Evolutionary conservation across 257 asterid species (phyloP), one percentile per base, ranked within the genome.

Genomic region (Forsythia viridissima): DNA sequence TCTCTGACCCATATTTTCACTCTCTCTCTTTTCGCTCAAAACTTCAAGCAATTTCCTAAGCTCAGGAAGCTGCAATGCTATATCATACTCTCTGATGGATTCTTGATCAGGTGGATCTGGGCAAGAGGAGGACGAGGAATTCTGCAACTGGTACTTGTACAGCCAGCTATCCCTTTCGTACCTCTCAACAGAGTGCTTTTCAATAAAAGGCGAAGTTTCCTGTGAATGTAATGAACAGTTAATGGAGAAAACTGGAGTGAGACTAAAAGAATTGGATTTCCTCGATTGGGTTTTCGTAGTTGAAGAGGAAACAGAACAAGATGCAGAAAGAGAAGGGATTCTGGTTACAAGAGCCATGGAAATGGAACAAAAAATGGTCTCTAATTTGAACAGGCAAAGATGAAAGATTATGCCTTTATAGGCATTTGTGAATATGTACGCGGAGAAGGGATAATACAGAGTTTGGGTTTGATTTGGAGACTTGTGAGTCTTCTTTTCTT

Each of bases 121-220:
- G 80, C 87, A 89, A 55, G 83, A 88, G 3, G 87, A 80, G 24
- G 86, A 79, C n/a, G 86, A 81, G 82, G 30, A 34, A 2, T 43
- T 37, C 88, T 78, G 90, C 79, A 80, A 81, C 70, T 90, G 88
- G 80, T 67, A 75, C 79, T 88, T 86, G 99, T 93, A 92, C 70
- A 90, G 68, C 98, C 98, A 96, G 84, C 83, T 84, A 76, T 96
- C 99, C 80, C 98, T 82, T 37, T 89, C 73, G 87, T 96, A 96
- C 86, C 98, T 89, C 84, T 87, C 92, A 4, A 76, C 40, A 1
- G 98, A 92, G 78, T 91, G 97, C 81, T 88, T 93, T 76, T 96
- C 99, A 1, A 97, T 96, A 87, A 96, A 96, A 55, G 99, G 99
- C 21, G 98, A 93, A 7, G 86, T 24, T 36, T 81, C 82, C 63